Conservation (phyloP, 768 basidiomycete genomes). For the Mycena filopes region DNA sequence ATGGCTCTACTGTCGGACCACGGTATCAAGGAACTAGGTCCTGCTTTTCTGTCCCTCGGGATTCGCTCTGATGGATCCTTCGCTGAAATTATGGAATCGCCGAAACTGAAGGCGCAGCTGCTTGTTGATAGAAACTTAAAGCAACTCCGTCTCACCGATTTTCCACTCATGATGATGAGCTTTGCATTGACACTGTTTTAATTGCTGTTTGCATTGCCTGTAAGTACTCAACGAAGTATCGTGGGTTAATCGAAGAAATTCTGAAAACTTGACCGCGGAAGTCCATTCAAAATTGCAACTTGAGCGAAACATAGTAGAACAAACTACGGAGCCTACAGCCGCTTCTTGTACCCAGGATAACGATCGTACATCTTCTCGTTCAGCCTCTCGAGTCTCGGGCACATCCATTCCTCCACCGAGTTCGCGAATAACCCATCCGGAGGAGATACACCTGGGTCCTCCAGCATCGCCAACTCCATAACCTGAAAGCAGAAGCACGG, state of each 20-base stretch:
- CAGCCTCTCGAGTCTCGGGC: background rate
- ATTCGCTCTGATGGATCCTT: background rate
- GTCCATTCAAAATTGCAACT: too few relatives aligned
- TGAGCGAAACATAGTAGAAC: too few relatives aligned
- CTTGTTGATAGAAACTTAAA: background rate
- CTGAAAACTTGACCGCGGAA: too few relatives aligned
- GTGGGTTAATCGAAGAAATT: too few relatives aligned
- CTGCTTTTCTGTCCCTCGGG: slow-evolving; percentile 10
- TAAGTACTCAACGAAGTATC: too few relatives aligned
- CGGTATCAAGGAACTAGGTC: slow-evolving; percentile 14
- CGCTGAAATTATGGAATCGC: background rate
- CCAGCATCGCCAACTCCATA: background rate
- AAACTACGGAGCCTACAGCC: too few relatives aligned
- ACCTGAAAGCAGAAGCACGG: background rate
- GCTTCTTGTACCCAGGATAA: slow-evolving; percentile 8
- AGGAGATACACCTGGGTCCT: background rate
- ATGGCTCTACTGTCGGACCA: background rate
- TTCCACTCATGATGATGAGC: slow-evolving; percentile 13
- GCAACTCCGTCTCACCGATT: background rate
- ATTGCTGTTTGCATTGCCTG: too few relatives aligned
- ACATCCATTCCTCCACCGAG: slow-evolving; percentile 1
- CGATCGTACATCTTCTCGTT: slow-evolving; percentile 1
- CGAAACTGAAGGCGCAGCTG: background rate
- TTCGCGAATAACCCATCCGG: background rate
- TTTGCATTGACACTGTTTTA: background rate